These are phyloP conservation scores for Tremellales sp. DNA, from an alignment of 1,284 basidiomycete genomes.

Conservation along the genomic window DNA sequence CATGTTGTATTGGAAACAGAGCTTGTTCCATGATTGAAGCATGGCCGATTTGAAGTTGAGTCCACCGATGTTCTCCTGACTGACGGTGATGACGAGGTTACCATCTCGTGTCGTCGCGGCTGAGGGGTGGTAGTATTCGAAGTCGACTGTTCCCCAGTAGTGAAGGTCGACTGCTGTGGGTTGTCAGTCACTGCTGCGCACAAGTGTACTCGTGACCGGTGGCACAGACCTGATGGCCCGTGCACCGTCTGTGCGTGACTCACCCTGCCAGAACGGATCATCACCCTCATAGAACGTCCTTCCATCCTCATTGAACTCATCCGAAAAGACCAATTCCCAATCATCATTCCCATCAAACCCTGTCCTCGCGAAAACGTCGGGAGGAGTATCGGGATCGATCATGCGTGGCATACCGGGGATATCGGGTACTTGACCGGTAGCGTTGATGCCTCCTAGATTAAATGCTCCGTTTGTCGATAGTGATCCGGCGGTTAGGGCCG, in stretches of 20 bases:
- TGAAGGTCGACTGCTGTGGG: constrained; percentile 51
- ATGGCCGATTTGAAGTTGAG: constrained; percentile 64
- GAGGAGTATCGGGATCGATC: constrained; percentile 67
- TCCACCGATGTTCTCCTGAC: constrained; percentile 61
- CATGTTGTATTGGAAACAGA: constrained; percentile 68
- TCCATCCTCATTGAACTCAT: constrained; percentile 58
- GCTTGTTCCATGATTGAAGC: constrained; percentile 61
- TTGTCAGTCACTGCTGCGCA: constrained; percentile 53
- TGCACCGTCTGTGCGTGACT: too few species aligned
- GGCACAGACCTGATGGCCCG: too few species aligned
- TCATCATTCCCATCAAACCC: constrained; percentile 49
- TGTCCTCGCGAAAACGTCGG: constrained; percentile 34
- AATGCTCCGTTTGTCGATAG: constrained; percentile 49
- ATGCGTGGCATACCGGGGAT: constrained; percentile 64
- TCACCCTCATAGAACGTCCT: constrained; percentile 68
- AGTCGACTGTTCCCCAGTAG: constrained; percentile 57
- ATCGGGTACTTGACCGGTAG: constrained; percentile 56
- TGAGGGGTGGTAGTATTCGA: constrained; percentile 77
- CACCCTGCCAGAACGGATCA: constrained; percentile 18
- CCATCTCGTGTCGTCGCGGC: constrained; percentile 75
- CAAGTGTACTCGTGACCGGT: neutral
- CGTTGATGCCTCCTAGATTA: constrained; percentile 57
- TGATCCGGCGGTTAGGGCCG: constrained; percentile 35
- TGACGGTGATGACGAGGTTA: constrained; percentile 72
- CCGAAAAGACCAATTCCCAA: constrained; percentile 52